Evolutionary conservation across 352 stramenopile species (phyloP).

Genomic region (Aphanomyces astaci): DNA sequence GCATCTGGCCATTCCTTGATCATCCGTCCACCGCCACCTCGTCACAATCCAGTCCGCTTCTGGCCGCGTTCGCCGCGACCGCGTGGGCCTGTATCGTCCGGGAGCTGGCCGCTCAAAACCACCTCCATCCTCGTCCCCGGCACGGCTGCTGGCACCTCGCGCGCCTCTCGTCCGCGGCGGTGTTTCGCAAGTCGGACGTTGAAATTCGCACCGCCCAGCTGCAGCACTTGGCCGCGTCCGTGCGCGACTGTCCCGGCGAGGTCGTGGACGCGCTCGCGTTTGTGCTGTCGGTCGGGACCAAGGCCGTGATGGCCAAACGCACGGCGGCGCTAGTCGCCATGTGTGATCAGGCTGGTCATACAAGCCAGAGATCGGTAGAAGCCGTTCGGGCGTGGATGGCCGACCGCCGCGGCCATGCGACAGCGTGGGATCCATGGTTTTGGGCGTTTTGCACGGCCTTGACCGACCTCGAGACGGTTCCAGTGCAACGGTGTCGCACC

Average conservation of each 20-base stretch:
- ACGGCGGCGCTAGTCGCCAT: background rate
- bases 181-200: slow-evolving; percentile 3
- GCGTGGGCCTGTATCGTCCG: background rate
- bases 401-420: background rate
- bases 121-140: too few species aligned
- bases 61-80: background rate
- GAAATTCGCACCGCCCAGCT: slow-evolving; percentile 12
- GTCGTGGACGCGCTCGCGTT: slow-evolving; percentile 1
- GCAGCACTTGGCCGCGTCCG: background rate
- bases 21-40: background rate
- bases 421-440: background rate
- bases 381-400: background rate
- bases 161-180: background rate
- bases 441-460: background rate
- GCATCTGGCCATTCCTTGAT: background rate
- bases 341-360: background rate
- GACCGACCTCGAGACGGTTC: background rate
- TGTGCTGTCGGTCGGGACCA: background rate
- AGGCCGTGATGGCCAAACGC: background rate
- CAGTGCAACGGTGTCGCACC: background rate
- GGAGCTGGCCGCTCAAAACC: background rate
- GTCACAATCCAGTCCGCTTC: background rate
- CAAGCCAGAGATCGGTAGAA: slow-evolving; percentile 4
- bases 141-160: background rate
- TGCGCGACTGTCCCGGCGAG: background rate